Conservation (phyloP, 2,329 filamentous ascomycete species). For the Alternaria arborescens region DNA sequence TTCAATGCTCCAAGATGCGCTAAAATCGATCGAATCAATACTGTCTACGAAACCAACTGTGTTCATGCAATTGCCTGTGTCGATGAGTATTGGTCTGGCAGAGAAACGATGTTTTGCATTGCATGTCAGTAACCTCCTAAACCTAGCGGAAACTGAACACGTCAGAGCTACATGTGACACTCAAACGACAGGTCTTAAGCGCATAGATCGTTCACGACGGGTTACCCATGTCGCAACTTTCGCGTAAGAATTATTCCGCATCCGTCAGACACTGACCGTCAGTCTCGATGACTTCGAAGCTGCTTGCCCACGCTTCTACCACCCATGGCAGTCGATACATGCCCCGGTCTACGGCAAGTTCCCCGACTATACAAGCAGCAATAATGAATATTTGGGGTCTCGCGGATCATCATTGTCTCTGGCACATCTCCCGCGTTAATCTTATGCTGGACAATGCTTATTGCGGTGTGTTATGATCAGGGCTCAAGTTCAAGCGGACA, state of each 20-base stretch:
- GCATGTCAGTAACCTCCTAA: constrained; percentile 21
- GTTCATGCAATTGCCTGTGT: constrained; percentile 20
- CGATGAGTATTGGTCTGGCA: constrained; percentile 14
- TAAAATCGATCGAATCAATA: constrained; percentile 34
- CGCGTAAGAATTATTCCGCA: background rate
- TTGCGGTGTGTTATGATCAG: constrained; percentile 12
- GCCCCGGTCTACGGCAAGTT: constrained; percentile 6
- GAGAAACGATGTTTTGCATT: constrained; percentile 28
- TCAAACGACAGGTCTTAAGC: background rate
- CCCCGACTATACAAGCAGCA: constrained; percentile 5
- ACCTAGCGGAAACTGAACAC: constrained; percentile 31
- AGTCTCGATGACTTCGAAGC: constrained; percentile 10
- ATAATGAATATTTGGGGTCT: background rate
- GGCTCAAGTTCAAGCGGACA: background rate
- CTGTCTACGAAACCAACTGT: constrained; percentile 20
- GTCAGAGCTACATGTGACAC: constrained; percentile 25
- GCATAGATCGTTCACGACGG: constrained; percentile 13
- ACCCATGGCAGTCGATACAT: constrained; percentile 4
- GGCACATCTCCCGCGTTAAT: constrained; percentile 10
- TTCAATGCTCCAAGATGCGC: constrained; percentile 29
- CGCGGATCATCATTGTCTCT: constrained; percentile 2
- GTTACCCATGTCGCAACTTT: constrained; percentile 25
- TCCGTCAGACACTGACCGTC: constrained; percentile 9
- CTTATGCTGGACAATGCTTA: constrained; percentile 1
- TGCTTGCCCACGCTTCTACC: constrained; percentile 19